These are phyloP conservation scores for Vicia faba DNA, from an alignment of 306 rosid genomes.

Conservation along the genomic window DNA sequence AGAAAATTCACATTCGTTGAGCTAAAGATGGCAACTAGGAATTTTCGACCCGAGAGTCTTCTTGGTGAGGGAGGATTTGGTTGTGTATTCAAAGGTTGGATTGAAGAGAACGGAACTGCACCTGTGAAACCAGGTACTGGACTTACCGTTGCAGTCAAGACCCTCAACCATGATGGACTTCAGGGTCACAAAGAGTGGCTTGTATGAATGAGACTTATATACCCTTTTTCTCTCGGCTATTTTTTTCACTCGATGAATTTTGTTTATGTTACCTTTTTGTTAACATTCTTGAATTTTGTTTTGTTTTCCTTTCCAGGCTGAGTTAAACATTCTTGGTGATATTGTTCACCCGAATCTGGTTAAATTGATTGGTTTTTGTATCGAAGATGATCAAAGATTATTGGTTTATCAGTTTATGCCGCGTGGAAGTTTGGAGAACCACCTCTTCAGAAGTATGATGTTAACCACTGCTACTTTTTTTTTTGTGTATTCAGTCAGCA, in stretches of 20 bases:
- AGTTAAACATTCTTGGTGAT: conserved; percentile 87
- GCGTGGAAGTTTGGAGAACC: conserved; percentile 98
- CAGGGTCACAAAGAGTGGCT: conserved; percentile 99
- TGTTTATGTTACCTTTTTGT: conserved; percentile 26
- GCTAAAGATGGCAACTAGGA: conserved; percentile 86
- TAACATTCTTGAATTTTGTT: conserved; percentile 26
- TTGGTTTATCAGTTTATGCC: conserved; percentile 93
- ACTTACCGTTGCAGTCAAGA: conserved; percentile 96
- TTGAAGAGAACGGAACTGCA: conserved; percentile 95
- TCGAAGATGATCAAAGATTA: conserved; percentile 90
- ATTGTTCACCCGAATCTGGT: conserved; percentile 84
- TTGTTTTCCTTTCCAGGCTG: conserved; percentile 64
- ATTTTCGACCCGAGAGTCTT: conserved; percentile 93
- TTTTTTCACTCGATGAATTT: conserved; percentile 9
- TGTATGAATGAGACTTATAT: conserved; percentile 54
- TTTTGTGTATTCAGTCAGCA: conserved; percentile 9
- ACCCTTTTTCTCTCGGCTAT: conserved; percentile 13
- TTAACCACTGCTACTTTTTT: conserved; percentile 28
- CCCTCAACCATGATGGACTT: conserved; percentile 93
- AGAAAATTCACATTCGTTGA: conserved; percentile 88
- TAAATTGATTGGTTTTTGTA: conserved; percentile 85
- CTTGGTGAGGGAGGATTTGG: conserved; percentile 99
- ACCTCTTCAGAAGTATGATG: conserved; percentile 87
- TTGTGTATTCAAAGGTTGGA: conserved; percentile 96
- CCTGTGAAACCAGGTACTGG: conserved; percentile 99